Evolutionary conservation across 2,329 filamentous ascomycete species (phyloP), one percentile per base, ranked within the genome.

Genomic region (Trichophyton verrucosum): DNA sequence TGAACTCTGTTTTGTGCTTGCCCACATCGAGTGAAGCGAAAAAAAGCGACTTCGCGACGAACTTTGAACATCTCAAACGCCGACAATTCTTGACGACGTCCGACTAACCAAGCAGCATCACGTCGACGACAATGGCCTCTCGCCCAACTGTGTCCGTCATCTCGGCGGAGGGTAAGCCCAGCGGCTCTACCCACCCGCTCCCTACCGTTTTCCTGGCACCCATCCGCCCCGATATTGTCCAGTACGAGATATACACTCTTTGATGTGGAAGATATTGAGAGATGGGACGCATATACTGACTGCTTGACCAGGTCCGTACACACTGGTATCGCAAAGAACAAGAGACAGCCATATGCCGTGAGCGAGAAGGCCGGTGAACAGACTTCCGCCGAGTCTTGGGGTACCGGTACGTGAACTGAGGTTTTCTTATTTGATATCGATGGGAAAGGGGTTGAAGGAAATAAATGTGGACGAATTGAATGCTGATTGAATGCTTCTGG

Each of bases 341-440:
- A 95, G 87, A 88, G 94, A 79, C 94, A 99, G 82, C 91, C 94
- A 72, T 99, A 99, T 80, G 86, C 94, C 75, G 94, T 99, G 84
- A 96, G 91, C 87, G 92, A 97, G 88, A 99, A 99, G 89, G 94
- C 94, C 77, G 94, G 94, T 83, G 94, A 99, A 83, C 94, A 99
- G 84, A 99, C 94, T 77, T 96, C 90, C 81, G 94, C 94, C 77
- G 94, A 99, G 86, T 99, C 95, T 71, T 99, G 94, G 94, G 92
- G 92, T 87, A 97, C 92, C 82, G 92, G 90, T 95, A 78, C 81
- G 88, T 63, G 65, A 65, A 66, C 62, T 57, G 70, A 63, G 6
- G 8, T 56, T 36, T 20, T 17, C 11, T 3, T 11, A 13, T 17
- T 24, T 20, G 53, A 33, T 11, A n/a, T 13, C 11, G 8, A 38